Percentiles rank a stretch among this genome's conserved stretches.
Evolutionary conservation across 2,329 filamentous ascomycete genomes (phyloP).

Genomic region (Colletotrichum tabaci): DNA sequence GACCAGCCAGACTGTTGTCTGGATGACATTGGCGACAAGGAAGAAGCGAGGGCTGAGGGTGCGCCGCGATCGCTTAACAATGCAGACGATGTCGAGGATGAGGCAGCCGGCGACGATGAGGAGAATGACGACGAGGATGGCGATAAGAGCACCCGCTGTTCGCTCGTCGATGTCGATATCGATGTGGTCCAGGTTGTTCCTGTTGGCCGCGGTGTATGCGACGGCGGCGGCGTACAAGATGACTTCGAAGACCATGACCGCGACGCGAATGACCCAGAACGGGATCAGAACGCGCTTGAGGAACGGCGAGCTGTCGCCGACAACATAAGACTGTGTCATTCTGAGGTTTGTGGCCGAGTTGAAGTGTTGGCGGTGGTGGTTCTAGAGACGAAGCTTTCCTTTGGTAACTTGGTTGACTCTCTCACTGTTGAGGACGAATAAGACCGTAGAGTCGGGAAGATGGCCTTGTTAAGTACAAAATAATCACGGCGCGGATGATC

Average conservation of each 20-base stretch:
- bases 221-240: conserved; percentile 45
- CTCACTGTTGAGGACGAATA: not conserved
- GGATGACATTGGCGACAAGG: conserved; percentile 48
- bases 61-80: conserved; percentile 50
- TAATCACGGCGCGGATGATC: not conserved
- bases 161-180: conserved; percentile 17
- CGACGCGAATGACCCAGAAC: conserved; percentile 52
- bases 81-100: conserved; percentile 50
- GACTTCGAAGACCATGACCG: conserved; percentile 49
- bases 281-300: conserved; percentile 53
- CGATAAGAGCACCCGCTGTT: conserved; percentile 40
- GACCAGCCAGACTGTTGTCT: conserved; percentile 48
- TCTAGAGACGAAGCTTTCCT: no score
- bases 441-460: not conserved
- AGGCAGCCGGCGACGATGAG: conserved; percentile 48
- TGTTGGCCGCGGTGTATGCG: conserved; percentile 42
- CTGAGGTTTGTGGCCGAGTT: not conserved
- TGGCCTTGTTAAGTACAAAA: not conserved
- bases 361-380: not conserved
- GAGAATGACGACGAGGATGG: conserved; percentile 46
- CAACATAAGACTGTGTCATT: conserved; percentile 47
- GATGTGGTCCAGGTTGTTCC: conserved; percentile 38
- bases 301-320: conserved; percentile 52
- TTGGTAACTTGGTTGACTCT: not conserved
- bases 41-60: conserved; percentile 52